Evolutionary conservation across 2,329 filamentous ascomycete species (phyloP).

Genomic region (Phialophora chinensis): DNA sequence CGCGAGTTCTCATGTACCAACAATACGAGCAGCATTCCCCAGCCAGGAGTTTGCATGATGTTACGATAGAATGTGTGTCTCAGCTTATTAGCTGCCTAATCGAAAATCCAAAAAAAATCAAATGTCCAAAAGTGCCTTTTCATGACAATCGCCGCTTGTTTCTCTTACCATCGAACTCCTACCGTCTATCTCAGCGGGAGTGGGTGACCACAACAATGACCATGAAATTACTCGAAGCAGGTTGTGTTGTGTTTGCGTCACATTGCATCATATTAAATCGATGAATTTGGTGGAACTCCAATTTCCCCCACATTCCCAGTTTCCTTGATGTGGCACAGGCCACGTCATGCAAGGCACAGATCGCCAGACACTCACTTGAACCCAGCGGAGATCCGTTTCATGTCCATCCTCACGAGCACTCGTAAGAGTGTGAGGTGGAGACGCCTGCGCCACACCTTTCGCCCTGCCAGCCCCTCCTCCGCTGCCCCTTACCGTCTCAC

Average conservation of each 20-base stretch:
- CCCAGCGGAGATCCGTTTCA: neutral
- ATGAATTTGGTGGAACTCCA: neutral
- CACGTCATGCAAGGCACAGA: neutral
- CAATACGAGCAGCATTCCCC: neutral
- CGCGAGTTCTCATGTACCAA: neutral
- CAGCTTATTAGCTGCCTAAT: neutral
- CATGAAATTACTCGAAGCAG: too few species aligned
- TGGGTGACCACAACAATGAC: too few species aligned
- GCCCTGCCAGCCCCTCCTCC: too few species aligned
- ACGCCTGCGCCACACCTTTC: neutral
- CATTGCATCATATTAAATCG: neutral
- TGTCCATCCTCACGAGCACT: neutral
- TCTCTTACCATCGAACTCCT: neutral
- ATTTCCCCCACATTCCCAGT: neutral
- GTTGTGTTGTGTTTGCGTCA: neutral
- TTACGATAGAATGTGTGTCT: neutral
- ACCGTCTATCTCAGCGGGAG: too few species aligned
- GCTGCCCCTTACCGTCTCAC: neutral
- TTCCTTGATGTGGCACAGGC: neutral
- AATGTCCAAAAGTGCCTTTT: too few species aligned
- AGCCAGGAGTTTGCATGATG: neutral
- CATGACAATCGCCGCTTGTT: too few species aligned
- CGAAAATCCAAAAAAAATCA: neutral
- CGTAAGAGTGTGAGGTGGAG: neutral
- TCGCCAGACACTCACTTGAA: too few species aligned